Percentiles rank a stretch among this genome's conserved stretches.
Conservation (phyloP, 1,284 basidiomycete genomes). For the Bondarzewia mesenterica region DNA sequence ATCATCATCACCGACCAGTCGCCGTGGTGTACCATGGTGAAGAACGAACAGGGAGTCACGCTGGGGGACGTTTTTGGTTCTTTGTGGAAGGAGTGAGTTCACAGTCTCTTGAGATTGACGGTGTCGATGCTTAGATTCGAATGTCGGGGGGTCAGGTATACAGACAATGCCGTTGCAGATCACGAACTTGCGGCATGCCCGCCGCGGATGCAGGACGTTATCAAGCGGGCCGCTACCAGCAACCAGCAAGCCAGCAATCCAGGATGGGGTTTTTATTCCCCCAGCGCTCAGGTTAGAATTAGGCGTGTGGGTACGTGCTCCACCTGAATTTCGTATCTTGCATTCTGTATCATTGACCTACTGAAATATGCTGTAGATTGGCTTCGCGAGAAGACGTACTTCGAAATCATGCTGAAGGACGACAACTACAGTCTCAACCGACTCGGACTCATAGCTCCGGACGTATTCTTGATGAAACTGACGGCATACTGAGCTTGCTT, state of each 20-base stretch:
- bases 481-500: conserved; percentile 13
- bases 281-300: conserved; percentile 34
- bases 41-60: conserved; percentile 65
- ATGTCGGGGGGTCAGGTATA: conserved; percentile 41
- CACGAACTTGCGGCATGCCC: conserved; percentile 53
- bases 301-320: conserved; percentile 47
- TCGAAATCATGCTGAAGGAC: conserved; percentile 55
- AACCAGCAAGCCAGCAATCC: conserved; percentile 24
- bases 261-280: conserved; percentile 33
- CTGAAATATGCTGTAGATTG: conserved; percentile 41
- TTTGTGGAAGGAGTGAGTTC: conserved; percentile 63
- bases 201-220: conserved; percentile 56
- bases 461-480: conserved; percentile 62
- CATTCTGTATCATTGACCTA: not conserved
- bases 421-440: conserved; percentile 48
- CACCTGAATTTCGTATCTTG: not conserved
- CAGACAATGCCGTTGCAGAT: conserved; percentile 58
- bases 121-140: not conserved
- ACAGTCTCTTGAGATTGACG: not conserved
- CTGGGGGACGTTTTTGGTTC: conserved; percentile 58
- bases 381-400: conserved; percentile 63
- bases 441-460: conserved; percentile 68
- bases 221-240: conserved; percentile 48
- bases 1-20: conserved; percentile 64
- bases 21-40: conserved; percentile 75